Evolutionary conservation across 345 rosid genomes (phyloP).

Genomic region (Lumnitzera littorea): DNA sequence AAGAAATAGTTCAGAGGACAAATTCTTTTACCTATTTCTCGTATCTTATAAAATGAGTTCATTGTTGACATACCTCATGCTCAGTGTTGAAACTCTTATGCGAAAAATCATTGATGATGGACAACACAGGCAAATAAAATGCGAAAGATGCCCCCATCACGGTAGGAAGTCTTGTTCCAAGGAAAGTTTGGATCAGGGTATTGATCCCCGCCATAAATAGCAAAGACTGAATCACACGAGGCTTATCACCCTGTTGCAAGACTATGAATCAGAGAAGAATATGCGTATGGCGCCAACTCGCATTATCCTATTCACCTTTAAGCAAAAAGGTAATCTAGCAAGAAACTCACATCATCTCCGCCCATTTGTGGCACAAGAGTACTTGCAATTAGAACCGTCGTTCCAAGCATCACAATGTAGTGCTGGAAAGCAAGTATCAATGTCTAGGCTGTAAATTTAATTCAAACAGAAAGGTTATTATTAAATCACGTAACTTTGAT

Average conservation of each 20-base stretch:
- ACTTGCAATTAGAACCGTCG: constrained; percentile 60
- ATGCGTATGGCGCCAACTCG: too few species aligned
- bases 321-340: too few species aligned
- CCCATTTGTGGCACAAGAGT: constrained; percentile 79
- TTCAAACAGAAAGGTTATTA: not conserved
- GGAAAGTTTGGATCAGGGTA: constrained; percentile 76
- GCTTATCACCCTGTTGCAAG: constrained; percentile 70
- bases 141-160: constrained; percentile 94
- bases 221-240: constrained; percentile 71
- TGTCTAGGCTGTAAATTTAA: constrained; percentile 52
- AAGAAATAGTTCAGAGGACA: too few species aligned
- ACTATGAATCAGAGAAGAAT: too few species aligned
- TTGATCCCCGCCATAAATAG: constrained; percentile 90
- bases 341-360: constrained; percentile 57
- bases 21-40: too few species aligned
- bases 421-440: constrained; percentile 81
- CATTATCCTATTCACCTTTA: too few species aligned
- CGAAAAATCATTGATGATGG: constrained; percentile 65
- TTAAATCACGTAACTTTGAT: not conserved
- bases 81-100: constrained; percentile 41
- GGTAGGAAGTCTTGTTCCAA: constrained; percentile 88
- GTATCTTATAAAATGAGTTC: too few species aligned
- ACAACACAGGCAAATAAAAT: constrained; percentile 59
- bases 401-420: constrained; percentile 90
- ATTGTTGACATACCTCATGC: constrained; percentile 42